A percentile compares a stretch with the other conserved stretches of the same genome.
Conservation (phyloP, 768 basidiomycete genomes). For the Boletus coccyginus region DNA sequence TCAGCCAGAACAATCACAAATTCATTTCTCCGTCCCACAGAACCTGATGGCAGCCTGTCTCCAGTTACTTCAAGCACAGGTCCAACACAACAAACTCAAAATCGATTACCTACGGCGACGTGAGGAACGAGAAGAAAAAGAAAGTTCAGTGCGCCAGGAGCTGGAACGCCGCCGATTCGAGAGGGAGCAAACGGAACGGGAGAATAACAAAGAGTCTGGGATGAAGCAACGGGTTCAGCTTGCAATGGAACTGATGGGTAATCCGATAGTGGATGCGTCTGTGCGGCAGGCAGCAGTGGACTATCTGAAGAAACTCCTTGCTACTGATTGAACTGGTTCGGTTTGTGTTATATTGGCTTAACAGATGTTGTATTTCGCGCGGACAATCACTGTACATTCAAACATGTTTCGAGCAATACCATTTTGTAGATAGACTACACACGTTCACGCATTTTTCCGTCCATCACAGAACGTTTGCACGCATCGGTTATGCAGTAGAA, state of each 20-base stretch:
- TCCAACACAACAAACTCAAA: conserved; percentile 66
- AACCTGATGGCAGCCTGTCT: conserved; percentile 54
- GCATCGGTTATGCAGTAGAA: background rate
- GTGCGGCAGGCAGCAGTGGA: conserved; percentile 68
- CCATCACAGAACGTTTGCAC: background rate
- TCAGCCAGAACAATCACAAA: conserved; percentile 39
- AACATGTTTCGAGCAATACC: conserved; percentile 10
- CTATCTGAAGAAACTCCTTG: conserved; percentile 67
- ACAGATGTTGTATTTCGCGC: conserved; percentile 1
- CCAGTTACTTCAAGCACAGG: conserved; percentile 63
- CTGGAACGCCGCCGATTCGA: conserved; percentile 52
- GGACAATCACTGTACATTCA: conserved; percentile 12
- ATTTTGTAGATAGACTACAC: background rate
- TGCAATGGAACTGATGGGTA: conserved; percentile 65
- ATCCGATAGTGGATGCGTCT: conserved; percentile 53
- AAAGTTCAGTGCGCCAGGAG: conserved; percentile 49
- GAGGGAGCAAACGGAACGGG: conserved; percentile 55
- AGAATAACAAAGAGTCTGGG: conserved; percentile 49
- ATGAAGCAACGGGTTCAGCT: conserved; percentile 62
- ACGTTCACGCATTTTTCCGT: background rate
- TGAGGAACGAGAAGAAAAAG: conserved; percentile 69
- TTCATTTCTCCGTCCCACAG: conserved; percentile 55
- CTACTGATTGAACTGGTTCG: conserved; percentile 28
- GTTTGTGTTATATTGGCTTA: conserved; percentile 8
- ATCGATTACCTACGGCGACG: conserved; percentile 64